Percentiles rank a stretch among this genome's conserved stretches.
phyloP scores from a whole-genome alignment of 768 basidiomycete genomes.

The Suillus tomentosus region DNA sequence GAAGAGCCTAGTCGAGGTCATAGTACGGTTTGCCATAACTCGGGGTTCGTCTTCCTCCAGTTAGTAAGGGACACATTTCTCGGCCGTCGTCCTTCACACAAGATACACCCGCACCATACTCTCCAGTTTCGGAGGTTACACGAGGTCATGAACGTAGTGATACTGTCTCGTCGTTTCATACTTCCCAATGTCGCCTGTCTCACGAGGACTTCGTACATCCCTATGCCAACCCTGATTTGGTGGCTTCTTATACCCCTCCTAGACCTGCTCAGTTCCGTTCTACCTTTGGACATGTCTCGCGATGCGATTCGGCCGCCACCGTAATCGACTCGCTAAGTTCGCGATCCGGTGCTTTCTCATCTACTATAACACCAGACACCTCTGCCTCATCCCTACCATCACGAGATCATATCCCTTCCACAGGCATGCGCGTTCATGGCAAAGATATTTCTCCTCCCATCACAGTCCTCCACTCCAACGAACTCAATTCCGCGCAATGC shows the following conservation, averaged over 20 bases:
- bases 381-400: constrained; percentile 29
- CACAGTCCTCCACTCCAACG: constrained; percentile 35
- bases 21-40: constrained; percentile 91
- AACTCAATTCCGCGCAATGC: constrained; percentile 28
- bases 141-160: constrained; percentile 15
- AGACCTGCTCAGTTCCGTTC: constrained; percentile 31
- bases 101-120: constrained; percentile 10
- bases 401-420: constrained; percentile 16
- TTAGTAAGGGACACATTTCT: constrained; percentile 8
- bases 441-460: constrained; percentile 62
- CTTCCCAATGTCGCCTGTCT: constrained; percentile 38
- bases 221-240: constrained; percentile 79
- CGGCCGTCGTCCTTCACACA: constrained; percentile 8
- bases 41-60: constrained; percentile 65
- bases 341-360: constrained; percentile 37
- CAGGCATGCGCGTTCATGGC: constrained; percentile 36
- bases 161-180: constrained; percentile 26
- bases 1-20: constrained; percentile 94
- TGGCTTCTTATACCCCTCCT: constrained; percentile 38
- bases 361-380: constrained; percentile 37
- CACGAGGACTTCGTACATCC: constrained; percentile 56
- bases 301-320: constrained; percentile 55
- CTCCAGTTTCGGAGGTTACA: constrained; percentile 18
- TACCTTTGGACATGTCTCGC: constrained; percentile 36
- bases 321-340: constrained; percentile 48